A percentile compares a stretch with the other conserved stretches of the same genome.
Evolutionary conservation across 1,284 basidiomycete species (phyloP).

Genomic region (Tremellales sp.): DNA sequence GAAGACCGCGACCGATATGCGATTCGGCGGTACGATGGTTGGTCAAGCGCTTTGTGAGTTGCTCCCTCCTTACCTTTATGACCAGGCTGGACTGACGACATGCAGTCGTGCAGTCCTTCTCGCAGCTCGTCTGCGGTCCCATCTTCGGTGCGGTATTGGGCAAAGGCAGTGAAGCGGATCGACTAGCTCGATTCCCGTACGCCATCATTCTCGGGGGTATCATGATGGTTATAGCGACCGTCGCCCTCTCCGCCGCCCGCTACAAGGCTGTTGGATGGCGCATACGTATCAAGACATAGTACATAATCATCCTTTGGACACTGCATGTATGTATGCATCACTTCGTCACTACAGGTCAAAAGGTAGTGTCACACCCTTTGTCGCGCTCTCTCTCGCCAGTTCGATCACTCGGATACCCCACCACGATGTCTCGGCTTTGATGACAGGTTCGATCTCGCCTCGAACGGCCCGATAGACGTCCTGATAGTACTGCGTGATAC

Average conservation of each 20-base stretch:
- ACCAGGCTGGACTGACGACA: neutral
- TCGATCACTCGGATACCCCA: constrained; percentile 11
- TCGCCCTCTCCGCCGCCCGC: constrained; percentile 7
- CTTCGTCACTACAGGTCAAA: neutral
- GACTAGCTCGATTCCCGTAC: constrained; percentile 20
- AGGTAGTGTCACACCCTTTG: neutral
- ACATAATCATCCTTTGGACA: neutral
- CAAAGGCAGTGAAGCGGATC: constrained; percentile 16
- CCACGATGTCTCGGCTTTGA: constrained; percentile 7
- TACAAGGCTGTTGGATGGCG: neutral
- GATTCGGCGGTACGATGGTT: constrained; percentile 36
- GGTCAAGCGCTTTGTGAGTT: constrained; percentile 38
- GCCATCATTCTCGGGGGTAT: constrained; percentile 25
- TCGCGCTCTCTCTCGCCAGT: constrained; percentile 8
- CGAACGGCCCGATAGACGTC: neutral
- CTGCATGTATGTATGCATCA: neutral
- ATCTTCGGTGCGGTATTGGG: constrained; percentile 39
- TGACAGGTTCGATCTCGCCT: neutral
- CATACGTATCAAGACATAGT: neutral
- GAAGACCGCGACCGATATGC: constrained; percentile 25
- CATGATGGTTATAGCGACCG: constrained; percentile 16
- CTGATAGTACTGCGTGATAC: neutral
- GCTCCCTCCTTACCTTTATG: neutral
- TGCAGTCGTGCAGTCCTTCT: constrained; percentile 30
- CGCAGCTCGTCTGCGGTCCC: constrained; percentile 33